Evolutionary conservation across 2,329 filamentous ascomycete genomes (phyloP), one percentile per base, ranked within the genome.

Genomic region (Thyridium curvatum): DNA sequence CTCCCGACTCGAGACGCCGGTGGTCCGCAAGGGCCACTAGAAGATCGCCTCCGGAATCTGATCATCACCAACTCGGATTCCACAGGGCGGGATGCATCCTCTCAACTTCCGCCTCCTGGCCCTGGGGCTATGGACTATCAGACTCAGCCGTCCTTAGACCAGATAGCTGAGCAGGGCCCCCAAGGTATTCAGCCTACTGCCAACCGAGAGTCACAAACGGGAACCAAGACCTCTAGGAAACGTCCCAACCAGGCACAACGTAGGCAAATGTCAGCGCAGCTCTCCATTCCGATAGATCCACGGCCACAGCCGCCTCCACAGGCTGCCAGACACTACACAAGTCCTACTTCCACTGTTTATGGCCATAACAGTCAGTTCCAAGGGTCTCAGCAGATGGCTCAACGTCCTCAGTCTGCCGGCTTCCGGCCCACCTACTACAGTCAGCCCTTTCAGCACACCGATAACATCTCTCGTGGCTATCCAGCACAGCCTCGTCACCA

Each of bases 201-300:
- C 21, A 26, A 10, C 10, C 6, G 10, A 26, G 21, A 26, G 6
- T 6, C 21, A 10, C 21, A 26, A 26, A 10, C 21, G 10, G 21
- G 37, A 21, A 10, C 40, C 5, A 66, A 59, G 38, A 40, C 52
- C n/a, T 43, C 48, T 37, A 62, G 64, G 48, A 78, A 70, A 48
- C 73, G 77, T 16, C 71, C 65, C 3, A 83, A 83, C 43, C 79
- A 83, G 51, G 77, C 78, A 2, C 74, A 82, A 48, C 67, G 78
- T 35, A 71, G 78, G 16, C 75, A 81, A 49, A 77, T 80, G 73
- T 79, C 68, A 40, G 67, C 76, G 4, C 72, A 81, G 46, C 50
- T 79, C 14, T 69, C 73, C 1, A 71, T 81, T 34, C 67, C 74
- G 4, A 65, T 81, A 37, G 72, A 79, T 42, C 55, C 66, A 12